Evolutionary conservation across 768 basidiomycete genomes (phyloP).

Genomic region (Termitomyces sp.): DNA sequence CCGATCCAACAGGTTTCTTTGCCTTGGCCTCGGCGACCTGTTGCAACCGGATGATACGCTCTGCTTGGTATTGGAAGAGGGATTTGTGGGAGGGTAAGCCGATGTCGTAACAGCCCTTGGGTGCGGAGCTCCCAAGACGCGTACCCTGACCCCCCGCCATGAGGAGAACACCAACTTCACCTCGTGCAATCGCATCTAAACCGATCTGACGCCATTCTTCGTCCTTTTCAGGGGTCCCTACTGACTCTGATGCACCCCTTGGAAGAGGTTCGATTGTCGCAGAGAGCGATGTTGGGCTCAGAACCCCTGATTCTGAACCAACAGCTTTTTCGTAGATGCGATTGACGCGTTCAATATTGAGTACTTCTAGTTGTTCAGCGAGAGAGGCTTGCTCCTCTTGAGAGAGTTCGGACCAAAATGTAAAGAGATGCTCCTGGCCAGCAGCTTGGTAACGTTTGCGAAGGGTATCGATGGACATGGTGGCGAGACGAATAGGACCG

Average conservation of each 20-base stretch:
- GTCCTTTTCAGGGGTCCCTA: constrained; percentile 49
- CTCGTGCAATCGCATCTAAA: constrained; percentile 71
- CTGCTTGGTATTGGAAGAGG: constrained; percentile 97
- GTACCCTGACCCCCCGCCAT: constrained; percentile 99
- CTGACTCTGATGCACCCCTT: constrained; percentile 63
- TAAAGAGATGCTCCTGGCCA: constrained; percentile 84
- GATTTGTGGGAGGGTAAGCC: constrained; percentile 89
- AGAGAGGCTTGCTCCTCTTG: constrained; percentile 60
- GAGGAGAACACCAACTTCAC: constrained; percentile 90
- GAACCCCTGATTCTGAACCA: constrained; percentile 50
- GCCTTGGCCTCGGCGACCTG: constrained; percentile 58
- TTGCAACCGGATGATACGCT: constrained; percentile 85
- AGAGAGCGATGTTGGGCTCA: constrained; percentile 27
- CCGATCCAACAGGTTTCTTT: constrained; percentile 50
- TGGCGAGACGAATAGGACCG: constrained; percentile 15
- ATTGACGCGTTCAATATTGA: constrained; percentile 92
- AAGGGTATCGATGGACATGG: constrained; percentile 56
- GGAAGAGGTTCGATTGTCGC: constrained; percentile 75
- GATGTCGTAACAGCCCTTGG: constrained; percentile 98
- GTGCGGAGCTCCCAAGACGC: constrained; percentile 83
- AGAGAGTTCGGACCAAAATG: constrained; percentile 76
- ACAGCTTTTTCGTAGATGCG: constrained; percentile 78
- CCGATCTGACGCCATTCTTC: constrained; percentile 75
- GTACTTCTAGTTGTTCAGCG: constrained; percentile 62
- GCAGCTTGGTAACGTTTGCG: constrained; percentile 68